phyloP scores from a whole-genome alignment of 495 filamentous ascomycete genomes.

The Daldinia vernicosa region DNA sequence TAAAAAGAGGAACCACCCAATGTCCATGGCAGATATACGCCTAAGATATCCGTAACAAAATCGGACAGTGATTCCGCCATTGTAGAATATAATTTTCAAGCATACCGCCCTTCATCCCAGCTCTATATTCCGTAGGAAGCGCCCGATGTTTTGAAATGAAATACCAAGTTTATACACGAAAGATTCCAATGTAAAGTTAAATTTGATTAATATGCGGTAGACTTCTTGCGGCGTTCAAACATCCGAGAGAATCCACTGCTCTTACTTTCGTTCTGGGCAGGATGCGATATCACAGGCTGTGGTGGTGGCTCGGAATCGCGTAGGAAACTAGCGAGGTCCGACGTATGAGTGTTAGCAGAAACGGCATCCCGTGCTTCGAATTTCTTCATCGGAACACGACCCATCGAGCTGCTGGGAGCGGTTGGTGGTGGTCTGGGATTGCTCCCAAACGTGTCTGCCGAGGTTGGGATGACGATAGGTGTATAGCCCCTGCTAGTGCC shows the following conservation, averaged over 20 bases:
- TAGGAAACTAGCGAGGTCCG: conserved; percentile 83
- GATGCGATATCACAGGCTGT: conserved; percentile 26
- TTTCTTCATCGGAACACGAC: conserved; percentile 59
- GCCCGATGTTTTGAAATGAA: conserved; percentile 12
- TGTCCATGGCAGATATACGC: conserved; percentile 22
- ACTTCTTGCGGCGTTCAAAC: conserved; percentile 49
- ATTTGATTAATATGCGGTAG: conserved; percentile 36
- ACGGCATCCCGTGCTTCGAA: conserved; percentile 63
- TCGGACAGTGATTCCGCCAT: conserved; percentile 1
- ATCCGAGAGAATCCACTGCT: conserved; percentile 44
- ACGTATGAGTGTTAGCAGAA: conserved; percentile 59
- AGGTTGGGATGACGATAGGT: conserved; percentile 57
- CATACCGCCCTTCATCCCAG: conserved; percentile 1
- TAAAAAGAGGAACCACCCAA: conserved; percentile 4
- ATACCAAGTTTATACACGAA: conserved; percentile 33
- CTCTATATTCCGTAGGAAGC: conserved; percentile 16
- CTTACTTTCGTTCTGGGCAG: conserved; percentile 39
- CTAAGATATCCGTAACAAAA: conserved; percentile 17
- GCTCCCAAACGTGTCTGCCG: conserved; percentile 42
- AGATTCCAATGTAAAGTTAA: conserved; percentile 3
- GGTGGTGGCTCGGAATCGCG: conserved; percentile 77
- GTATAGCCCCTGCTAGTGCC: conserved; percentile 50
- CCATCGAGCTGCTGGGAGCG: conserved; percentile 28
- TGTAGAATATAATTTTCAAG: conserved; percentile 3
- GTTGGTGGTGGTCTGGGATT: conserved; percentile 36